phyloP scores from a whole-genome alignment of 75 land plant genomes.

The Sequoiadendron giganteum region DNA sequence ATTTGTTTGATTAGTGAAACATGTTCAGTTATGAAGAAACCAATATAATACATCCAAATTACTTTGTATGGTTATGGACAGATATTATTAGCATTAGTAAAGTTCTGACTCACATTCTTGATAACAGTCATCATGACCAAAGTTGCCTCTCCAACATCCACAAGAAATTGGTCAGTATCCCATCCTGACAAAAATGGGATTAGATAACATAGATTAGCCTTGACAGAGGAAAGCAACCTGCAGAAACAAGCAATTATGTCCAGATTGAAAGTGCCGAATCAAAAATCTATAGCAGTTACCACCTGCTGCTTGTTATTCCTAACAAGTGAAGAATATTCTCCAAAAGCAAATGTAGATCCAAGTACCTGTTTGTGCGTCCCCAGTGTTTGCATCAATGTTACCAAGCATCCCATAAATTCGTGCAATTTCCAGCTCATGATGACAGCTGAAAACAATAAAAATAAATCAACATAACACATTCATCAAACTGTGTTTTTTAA shows the following conservation, averaged over 20 bases:
- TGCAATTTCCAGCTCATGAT: slow-evolving; percentile 94
- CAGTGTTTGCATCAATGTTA: slow-evolving; percentile 93
- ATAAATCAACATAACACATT: slow-evolving; percentile 4
- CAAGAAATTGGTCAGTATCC: slow-evolving; percentile 96
- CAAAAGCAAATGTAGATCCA: neutral
- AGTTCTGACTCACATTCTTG: slow-evolving; percentile 64
- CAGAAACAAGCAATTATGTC: neutral
- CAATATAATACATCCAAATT: neutral
- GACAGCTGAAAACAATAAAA: slow-evolving; percentile 56
- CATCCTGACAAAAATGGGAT: slow-evolving; percentile 56
- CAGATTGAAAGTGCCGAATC: neutral
- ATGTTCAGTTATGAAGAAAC: neutral
- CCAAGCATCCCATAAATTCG: slow-evolving; percentile 90
- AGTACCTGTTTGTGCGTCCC: slow-evolving; percentile 86
- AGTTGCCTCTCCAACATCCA: slow-evolving; percentile 84
- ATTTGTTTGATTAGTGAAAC: neutral
- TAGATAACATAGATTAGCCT: neutral
- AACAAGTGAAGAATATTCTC: neutral
- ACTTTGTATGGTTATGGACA: neutral
- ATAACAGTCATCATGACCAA: slow-evolving; percentile 81
- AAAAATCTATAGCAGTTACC: neutral
- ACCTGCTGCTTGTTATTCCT: neutral
- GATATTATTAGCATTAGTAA: neutral
- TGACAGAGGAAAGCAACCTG: neutral
- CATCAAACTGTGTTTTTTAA: neutral